Conservation (phyloP, 2,329 filamentous ascomycete genomes). For the Chrysoporthe deuterocubensis region DNA sequence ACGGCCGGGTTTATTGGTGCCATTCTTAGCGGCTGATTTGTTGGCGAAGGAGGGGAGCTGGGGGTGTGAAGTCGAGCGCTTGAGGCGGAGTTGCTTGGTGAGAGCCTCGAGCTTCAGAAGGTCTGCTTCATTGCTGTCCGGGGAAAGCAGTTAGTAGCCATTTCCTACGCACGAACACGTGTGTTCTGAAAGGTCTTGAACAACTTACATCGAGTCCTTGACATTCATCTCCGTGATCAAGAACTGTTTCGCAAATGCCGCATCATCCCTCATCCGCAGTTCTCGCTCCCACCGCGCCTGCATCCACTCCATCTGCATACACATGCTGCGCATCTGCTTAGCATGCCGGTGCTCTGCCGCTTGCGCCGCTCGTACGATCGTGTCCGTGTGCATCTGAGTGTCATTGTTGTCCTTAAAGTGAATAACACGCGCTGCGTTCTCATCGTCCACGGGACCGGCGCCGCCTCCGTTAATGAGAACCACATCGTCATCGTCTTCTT, state of each 20-base stretch:
- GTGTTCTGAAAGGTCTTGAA: background rate
- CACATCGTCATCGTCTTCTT: constrained; percentile 26
- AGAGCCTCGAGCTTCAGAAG: constrained; percentile 84
- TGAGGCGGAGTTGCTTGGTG: constrained; percentile 61
- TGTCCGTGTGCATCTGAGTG: constrained; percentile 59
- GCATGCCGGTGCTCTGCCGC: constrained; percentile 70
- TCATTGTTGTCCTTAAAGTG: constrained; percentile 35
- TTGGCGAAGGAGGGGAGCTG: constrained; percentile 36
- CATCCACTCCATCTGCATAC: constrained; percentile 90
- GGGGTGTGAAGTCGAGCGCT: constrained; percentile 33
- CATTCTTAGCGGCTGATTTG: constrained; percentile 23
- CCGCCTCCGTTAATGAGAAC: constrained; percentile 4
- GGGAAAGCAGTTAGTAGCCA: constrained; percentile 15
- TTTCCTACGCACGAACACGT: background rate
- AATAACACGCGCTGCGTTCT: constrained; percentile 28
- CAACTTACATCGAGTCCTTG: constrained; percentile 55
- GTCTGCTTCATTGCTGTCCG: constrained; percentile 83
- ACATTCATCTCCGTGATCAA: constrained; percentile 79
- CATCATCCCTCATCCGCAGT: constrained; percentile 75
- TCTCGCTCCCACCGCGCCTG: constrained; percentile 81
- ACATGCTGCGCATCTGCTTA: constrained; percentile 79
- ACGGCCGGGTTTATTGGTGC: constrained; percentile 8
- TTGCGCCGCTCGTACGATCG: constrained; percentile 61
- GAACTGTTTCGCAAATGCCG: constrained; percentile 86
- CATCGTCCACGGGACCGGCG: constrained; percentile 15